Evolutionary conservation across 345 rosid species (phyloP).

Genomic region (Gossypium anomalum): DNA sequence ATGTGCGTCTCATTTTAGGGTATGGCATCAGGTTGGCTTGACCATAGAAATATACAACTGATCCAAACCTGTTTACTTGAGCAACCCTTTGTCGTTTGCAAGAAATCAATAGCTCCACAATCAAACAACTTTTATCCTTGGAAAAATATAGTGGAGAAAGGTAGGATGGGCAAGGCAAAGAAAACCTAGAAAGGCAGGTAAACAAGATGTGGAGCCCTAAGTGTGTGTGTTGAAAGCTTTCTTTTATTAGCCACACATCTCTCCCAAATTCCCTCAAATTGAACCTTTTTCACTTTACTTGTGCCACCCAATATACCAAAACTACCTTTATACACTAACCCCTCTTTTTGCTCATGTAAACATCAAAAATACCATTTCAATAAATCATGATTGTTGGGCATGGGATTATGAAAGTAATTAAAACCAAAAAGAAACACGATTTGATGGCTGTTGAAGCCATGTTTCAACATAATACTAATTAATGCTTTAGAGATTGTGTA

Average conservation of each 20-base stretch:
- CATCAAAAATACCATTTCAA: not conserved
- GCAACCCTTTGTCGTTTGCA: not conserved
- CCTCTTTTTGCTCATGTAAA: not conserved
- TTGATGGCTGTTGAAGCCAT: not conserved
- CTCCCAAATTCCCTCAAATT: not conserved
- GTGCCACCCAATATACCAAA: not conserved
- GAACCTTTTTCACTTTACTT: not conserved
- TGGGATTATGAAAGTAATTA: too few species aligned
- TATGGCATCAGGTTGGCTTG: constrained; percentile 6
- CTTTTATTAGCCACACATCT: not conserved
- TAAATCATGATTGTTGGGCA: not conserved
- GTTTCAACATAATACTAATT: not conserved
- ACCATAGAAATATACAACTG: not conserved
- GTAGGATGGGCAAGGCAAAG: not conserved
- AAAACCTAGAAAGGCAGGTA: constrained; percentile 5
- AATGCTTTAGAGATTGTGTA: not conserved
- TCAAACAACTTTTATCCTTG: not conserved
- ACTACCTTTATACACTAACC: not conserved
- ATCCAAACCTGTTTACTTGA: not conserved
- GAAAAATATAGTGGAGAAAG: not conserved
- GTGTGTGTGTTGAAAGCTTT: not conserved
- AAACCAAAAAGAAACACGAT: not conserved
- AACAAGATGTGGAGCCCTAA: not conserved
- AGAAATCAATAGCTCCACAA: not conserved
- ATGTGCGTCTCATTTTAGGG: not conserved